Conservation (phyloP, 495 filamentous ascomycete species). For the Cryomyces minteri region DNA sequence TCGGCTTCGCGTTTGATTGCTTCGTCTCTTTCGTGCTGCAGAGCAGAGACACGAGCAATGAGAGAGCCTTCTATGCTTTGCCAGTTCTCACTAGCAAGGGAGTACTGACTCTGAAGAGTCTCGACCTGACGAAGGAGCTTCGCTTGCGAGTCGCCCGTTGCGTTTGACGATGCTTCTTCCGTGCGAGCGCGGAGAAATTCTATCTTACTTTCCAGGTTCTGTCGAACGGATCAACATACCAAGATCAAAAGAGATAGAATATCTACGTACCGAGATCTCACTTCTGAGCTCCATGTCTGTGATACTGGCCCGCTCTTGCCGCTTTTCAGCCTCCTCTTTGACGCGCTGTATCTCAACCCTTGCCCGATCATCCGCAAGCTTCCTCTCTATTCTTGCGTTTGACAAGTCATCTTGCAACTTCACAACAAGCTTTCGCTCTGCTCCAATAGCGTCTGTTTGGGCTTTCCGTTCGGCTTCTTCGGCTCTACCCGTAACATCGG, state of each 20-base stretch:
- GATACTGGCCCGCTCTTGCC: slow-evolving; percentile 49
- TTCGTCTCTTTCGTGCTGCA: slow-evolving; percentile 87
- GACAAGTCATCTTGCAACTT: slow-evolving; percentile 61
- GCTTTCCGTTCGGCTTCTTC: slow-evolving; percentile 48
- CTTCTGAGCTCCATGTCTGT: slow-evolving; percentile 63
- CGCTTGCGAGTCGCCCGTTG: slow-evolving; percentile 43
- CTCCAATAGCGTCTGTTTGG: slow-evolving; percentile 48
- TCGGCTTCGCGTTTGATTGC: slow-evolving; percentile 67
- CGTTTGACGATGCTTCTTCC: slow-evolving; percentile 70
- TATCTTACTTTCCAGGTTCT: slow-evolving; percentile 73
- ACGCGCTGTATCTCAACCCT: slow-evolving; percentile 50
- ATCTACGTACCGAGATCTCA: slow-evolving; percentile 40
- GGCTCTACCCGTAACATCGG: slow-evolving; percentile 45
- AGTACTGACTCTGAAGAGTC: slow-evolving; percentile 89
- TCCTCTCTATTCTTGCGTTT: slow-evolving; percentile 56
- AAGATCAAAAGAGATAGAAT: background rate
- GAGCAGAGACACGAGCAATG: slow-evolving; percentile 45
- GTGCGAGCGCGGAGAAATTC: slow-evolving; percentile 70
- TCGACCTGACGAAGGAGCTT: slow-evolving; percentile 89
- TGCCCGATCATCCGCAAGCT: slow-evolving; percentile 46
- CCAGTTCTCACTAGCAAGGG: slow-evolving; percentile 91
- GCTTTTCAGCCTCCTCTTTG: slow-evolving; percentile 52
- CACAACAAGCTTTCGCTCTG: slow-evolving; percentile 41
- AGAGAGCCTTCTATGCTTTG: slow-evolving; percentile 81
- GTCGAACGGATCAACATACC: slow-evolving; percentile 3